These are phyloP conservation scores for Hypomyces perniciosus DNA, from an alignment of 2,329 filamentous ascomycete genomes.

Conservation along the genomic window DNA sequence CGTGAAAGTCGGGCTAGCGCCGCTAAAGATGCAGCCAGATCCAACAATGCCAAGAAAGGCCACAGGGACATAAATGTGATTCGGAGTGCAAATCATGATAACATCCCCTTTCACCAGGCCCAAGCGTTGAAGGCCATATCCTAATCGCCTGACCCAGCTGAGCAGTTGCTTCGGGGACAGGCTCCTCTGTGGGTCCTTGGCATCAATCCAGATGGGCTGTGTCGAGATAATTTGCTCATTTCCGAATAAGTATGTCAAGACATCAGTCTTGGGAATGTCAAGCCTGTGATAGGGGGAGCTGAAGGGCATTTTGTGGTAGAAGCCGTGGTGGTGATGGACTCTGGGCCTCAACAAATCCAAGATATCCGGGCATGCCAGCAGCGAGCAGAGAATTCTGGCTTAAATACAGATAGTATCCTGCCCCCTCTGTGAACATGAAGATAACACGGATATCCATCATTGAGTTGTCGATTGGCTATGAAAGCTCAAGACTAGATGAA, in stretches of 20 bases:
- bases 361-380: neutral
- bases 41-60: constrained; percentile 50
- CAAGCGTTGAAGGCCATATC: constrained; percentile 39
- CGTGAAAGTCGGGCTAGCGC: constrained; percentile 48
- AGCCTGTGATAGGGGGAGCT: constrained; percentile 36
- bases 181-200: constrained; percentile 35
- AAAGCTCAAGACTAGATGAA: too few relatives aligned
- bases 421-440: neutral
- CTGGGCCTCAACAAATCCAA: too few relatives aligned
- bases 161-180: constrained; percentile 43
- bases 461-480: too few relatives aligned
- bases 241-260: constrained; percentile 33
- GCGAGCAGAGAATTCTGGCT: neutral
- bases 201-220: constrained; percentile 49
- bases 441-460: neutral
- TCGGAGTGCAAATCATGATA: constrained; percentile 48
- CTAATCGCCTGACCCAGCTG: constrained; percentile 47
- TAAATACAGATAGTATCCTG: too few relatives aligned
- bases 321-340: neutral
- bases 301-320: constrained; percentile 32
- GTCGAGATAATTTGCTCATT: constrained; percentile 28
- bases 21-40: constrained; percentile 47
- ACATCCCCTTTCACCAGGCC: constrained; percentile 44
- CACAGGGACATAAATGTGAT: constrained; percentile 50
- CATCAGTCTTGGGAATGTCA: constrained; percentile 40